Evolutionary conservation across 2,329 filamentous ascomycete genomes (phyloP).

Genomic region (Penicillium freii): DNA sequence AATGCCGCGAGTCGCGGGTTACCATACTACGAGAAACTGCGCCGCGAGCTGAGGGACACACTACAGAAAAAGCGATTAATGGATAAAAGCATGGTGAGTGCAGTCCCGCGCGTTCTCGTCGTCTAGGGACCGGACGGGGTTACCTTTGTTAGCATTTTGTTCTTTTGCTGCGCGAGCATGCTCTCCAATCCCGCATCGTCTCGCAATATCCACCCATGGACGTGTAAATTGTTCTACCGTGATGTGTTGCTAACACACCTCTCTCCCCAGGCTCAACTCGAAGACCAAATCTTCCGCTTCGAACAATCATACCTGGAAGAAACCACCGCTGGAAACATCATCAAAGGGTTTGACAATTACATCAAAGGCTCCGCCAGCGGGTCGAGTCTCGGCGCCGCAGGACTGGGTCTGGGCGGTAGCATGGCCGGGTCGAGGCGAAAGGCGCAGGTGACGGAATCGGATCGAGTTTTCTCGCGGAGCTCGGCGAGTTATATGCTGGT

Average conservation of each 20-base stretch:
- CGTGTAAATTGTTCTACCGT: too few relatives aligned
- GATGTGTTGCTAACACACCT: neutral
- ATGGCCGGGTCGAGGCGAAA: conserved; percentile 41
- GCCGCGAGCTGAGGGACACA: conserved; percentile 65
- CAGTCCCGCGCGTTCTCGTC: neutral
- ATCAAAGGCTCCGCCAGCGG: conserved; percentile 78
- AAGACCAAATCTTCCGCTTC: conserved; percentile 79
- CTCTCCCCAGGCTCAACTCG: conserved; percentile 54
- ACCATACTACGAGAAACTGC: conserved; percentile 72
- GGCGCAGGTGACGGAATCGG: conserved; percentile 44
- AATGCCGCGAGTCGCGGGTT: conserved; percentile 42
- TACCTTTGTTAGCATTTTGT: neutral
- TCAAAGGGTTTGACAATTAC: conserved; percentile 96
- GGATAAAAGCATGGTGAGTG: conserved; percentile 58
- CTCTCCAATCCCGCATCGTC: neutral
- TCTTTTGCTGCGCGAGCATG: neutral
- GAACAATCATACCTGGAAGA: conserved; percentile 90
- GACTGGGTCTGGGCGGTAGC: conserved; percentile 32
- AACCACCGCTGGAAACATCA: conserved; percentile 86
- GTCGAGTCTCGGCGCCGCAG: conserved; percentile 31
- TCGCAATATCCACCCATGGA: neutral
- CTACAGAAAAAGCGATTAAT: conserved; percentile 64
- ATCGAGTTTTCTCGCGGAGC: conserved; percentile 50
- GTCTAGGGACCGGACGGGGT: neutral
- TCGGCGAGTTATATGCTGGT: conserved; percentile 50